These are phyloP conservation scores for Ogataea paraovalis DNA, from an alignment of 805 yeast species.

Conservation along the genomic window DNA sequence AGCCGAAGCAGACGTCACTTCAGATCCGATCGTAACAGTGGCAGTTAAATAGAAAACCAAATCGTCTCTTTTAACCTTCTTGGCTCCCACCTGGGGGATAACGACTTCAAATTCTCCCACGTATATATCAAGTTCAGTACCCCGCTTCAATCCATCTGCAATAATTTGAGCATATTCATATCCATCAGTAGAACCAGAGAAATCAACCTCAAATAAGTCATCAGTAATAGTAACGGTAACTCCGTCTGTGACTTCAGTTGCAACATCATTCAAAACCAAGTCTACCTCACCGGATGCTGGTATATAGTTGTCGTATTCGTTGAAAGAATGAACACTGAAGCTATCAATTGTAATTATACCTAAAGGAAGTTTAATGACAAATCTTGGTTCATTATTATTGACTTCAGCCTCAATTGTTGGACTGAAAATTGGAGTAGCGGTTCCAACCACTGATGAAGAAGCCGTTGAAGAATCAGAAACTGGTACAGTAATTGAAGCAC, in stretches of 20 bases:
- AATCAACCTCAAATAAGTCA: background rate
- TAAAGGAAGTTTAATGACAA: background rate
- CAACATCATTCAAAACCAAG: background rate
- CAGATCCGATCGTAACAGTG: background rate
- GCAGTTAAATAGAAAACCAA: background rate
- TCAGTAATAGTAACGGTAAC: background rate
- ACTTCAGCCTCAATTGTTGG: background rate
- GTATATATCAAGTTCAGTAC: background rate
- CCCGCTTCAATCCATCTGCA: background rate
- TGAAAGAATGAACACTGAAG: background rate
- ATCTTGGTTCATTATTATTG: background rate
- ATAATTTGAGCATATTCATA: background rate
- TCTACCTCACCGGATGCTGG: background rate
- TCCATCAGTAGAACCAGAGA: background rate
- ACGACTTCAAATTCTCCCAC: background rate
- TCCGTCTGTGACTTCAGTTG: background rate
- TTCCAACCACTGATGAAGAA: no score
- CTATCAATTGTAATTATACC: background rate
- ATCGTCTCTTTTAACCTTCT: background rate
- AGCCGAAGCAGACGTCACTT: background rate
- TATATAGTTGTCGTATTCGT: background rate
- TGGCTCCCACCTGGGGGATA: background rate
- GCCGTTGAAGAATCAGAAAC: no score
- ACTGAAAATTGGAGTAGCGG: background rate
- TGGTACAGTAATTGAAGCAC: no score